Evolutionary conservation across 1,284 basidiomycete genomes (phyloP).

Genomic region (Microbotryum scabiosae): DNA sequence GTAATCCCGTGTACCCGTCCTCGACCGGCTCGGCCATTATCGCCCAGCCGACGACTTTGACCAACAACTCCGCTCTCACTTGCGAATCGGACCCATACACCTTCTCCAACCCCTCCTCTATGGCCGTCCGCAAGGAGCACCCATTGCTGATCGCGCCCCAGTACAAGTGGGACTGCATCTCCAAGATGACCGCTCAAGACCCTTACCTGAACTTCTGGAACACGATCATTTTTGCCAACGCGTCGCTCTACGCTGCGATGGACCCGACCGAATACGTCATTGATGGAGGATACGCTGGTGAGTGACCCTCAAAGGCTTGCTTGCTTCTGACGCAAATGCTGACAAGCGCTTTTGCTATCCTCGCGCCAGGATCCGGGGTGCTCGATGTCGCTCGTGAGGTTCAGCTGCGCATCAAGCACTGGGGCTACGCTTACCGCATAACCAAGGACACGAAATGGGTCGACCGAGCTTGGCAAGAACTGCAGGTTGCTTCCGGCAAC

Average conservation of each 20-base stretch:
- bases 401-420: slow-evolving; percentile 84
- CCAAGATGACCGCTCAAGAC: slow-evolving; percentile 66
- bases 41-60: slow-evolving; percentile 57
- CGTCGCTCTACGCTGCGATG: slow-evolving; percentile 55
- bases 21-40: slow-evolving; percentile 69
- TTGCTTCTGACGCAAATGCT: too few species aligned
- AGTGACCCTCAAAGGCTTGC: too few species aligned
- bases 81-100: slow-evolving; percentile 54
- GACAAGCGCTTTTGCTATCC: too few species aligned
- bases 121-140: slow-evolving; percentile 57
- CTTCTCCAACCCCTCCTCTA: slow-evolving; percentile 34
- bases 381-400: slow-evolving; percentile 82
- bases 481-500: slow-evolving; percentile 61
- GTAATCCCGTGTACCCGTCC: slow-evolving; percentile 33
- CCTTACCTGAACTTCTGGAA: slow-evolving; percentile 87
- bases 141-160: slow-evolving; percentile 82
- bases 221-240: slow-evolving; percentile 78
- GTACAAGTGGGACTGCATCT: slow-evolving; percentile 87
- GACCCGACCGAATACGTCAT: slow-evolving; percentile 34
- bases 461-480: slow-evolving; percentile 71
- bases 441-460: slow-evolving; percentile 78
- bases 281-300: slow-evolving; percentile 37
- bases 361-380: slow-evolving; percentile 57
- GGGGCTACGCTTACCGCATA: slow-evolving; percentile 80
- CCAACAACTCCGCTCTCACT: slow-evolving; percentile 59